These are phyloP conservation scores for Neurospora africana DNA, from an alignment of 495 filamentous ascomycete genomes.

Conservation along the genomic window DNA sequence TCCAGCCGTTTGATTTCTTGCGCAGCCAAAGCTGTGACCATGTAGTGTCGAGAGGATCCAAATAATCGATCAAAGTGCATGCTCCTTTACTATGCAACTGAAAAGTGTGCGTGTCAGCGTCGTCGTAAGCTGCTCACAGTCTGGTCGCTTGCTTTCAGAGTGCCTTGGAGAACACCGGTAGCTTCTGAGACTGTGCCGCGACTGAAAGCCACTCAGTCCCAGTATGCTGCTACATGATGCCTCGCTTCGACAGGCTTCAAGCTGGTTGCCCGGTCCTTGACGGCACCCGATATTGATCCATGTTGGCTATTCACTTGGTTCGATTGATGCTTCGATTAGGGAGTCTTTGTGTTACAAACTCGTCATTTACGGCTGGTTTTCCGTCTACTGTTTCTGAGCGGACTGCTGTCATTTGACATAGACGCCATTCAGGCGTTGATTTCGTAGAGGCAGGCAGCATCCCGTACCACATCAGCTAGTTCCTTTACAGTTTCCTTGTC, in stretches of 20 bases:
- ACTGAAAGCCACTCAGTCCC: background rate
- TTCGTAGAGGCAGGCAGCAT: conserved; percentile 23
- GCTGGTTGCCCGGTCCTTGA: background rate
- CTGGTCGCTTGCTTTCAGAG: background rate
- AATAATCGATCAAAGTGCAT: background rate
- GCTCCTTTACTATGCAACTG: background rate
- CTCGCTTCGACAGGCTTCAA: background rate
- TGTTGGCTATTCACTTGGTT: background rate
- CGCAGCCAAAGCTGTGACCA: background rate
- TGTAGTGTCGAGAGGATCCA: background rate
- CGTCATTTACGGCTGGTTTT: background rate
- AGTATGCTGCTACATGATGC: background rate
- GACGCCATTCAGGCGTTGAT: conserved; percentile 3
- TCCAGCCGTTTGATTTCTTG: background rate
- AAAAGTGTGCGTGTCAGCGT: background rate
- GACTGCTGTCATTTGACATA: background rate
- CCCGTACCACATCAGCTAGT: conserved; percentile 35
- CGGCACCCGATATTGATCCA: background rate
- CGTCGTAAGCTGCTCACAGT: background rate
- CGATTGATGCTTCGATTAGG: background rate
- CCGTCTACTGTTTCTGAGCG: background rate
- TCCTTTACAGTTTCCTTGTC: conserved; percentile 40
- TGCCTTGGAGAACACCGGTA: background rate
- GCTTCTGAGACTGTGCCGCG: background rate
- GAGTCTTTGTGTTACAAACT: background rate